Conservation (phyloP, 306 rosid genomes). For the Leucaena leucocephala region DNA sequence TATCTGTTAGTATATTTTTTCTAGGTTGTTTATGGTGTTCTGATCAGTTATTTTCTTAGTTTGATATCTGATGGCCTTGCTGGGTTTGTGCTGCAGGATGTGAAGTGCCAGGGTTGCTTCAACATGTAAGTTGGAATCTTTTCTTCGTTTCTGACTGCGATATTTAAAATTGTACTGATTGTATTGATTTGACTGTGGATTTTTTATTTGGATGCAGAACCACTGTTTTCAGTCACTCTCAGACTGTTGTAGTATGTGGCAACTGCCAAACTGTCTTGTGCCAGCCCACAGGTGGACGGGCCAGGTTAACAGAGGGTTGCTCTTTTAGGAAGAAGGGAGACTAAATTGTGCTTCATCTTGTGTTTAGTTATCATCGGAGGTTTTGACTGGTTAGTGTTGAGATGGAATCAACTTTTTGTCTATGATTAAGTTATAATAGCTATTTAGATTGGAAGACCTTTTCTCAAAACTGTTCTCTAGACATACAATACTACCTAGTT, state of each 20-base stretch:
- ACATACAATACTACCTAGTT: neutral
- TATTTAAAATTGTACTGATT: neutral
- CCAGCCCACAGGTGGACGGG: constrained; percentile 41
- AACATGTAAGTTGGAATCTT: constrained; percentile 32
- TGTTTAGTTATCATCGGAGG: neutral
- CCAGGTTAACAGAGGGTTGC: constrained; percentile 39
- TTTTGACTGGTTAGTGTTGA: neutral
- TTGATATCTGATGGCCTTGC: neutral
- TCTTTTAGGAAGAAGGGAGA: constrained; percentile 41
- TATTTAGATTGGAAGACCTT: constrained; percentile 7
- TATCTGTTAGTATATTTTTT: neutral
- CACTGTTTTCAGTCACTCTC: constrained; percentile 41
- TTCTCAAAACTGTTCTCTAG: neutral
- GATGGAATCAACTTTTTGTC: neutral
- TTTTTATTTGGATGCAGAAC: constrained; percentile 28
- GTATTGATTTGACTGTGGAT: neutral
- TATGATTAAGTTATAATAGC: neutral
- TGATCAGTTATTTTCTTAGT: neutral
- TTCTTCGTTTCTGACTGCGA: neutral
- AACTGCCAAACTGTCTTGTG: constrained; percentile 41
- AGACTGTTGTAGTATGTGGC: constrained; percentile 40
- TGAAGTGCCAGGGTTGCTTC: constrained; percentile 42
- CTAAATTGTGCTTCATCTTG: neutral
- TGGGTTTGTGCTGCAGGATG: constrained; percentile 25
- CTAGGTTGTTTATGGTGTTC: neutral